phyloP scores from a whole-genome alignment of 805 yeast species.

The Yamadazyma nakazawae region DNA sequence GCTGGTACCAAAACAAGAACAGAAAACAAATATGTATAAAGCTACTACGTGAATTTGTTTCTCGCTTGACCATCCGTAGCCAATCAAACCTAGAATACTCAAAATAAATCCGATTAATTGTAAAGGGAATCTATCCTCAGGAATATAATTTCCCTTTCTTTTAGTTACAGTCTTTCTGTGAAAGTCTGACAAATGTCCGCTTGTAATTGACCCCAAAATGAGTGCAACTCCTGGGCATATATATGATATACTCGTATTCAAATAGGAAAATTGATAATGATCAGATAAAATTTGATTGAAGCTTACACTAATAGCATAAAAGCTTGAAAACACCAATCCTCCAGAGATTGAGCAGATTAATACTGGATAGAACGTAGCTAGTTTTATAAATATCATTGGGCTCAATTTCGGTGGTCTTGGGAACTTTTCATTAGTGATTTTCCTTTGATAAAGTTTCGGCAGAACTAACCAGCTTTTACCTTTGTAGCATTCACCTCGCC shows the following conservation, averaged over 20 bases:
- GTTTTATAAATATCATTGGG: conserved; percentile 30
- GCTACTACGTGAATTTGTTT: conserved; percentile 20
- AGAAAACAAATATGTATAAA: conserved; percentile 24
- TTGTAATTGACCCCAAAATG: conserved; percentile 45
- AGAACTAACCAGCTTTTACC: conserved; percentile 20
- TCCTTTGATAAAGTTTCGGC: conserved; percentile 26
- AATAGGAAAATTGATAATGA: conserved; percentile 30
- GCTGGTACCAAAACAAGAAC: conserved; percentile 52
- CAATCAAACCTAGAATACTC: conserved; percentile 43
- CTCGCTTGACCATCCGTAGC: conserved; percentile 53
- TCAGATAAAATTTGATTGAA: conserved; percentile 38
- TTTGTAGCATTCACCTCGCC: conserved; percentile 26
- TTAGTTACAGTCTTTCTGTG: conserved; percentile 21
- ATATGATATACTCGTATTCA: conserved; percentile 44
- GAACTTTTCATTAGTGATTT: conserved; percentile 23
- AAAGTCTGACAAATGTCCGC: conserved; percentile 48
- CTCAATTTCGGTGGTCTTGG: conserved; percentile 49
- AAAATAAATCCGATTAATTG: conserved; percentile 44
- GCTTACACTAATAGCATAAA: conserved; percentile 52
- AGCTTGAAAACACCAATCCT: conserved; percentile 51
- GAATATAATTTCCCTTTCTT: conserved; percentile 30
- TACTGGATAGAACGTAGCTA: conserved; percentile 43
- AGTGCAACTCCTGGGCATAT: conserved; percentile 53
- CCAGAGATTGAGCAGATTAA: conserved; percentile 44
- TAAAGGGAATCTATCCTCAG: conserved; percentile 45